Evolutionary conservation across 2,329 filamentous ascomycete genomes (phyloP), one percentile per base, ranked within the genome.

Genomic region (Ascochyta viciae-villosae): DNA sequence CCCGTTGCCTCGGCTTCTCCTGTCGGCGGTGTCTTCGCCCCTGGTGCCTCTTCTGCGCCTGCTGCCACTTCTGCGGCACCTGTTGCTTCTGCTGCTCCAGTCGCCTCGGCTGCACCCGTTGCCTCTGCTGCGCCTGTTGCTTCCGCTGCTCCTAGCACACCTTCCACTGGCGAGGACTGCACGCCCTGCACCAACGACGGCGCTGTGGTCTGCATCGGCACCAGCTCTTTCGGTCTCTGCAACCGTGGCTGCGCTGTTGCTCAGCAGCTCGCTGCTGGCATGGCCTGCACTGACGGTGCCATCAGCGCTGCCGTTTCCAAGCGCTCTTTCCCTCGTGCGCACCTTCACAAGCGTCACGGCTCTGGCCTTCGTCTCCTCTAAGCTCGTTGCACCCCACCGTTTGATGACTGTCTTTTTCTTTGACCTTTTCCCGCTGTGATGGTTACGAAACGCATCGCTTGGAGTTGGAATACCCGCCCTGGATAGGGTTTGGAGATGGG

Each of bases 221-320:
- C 52, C 44, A 69, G 60, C 35, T 70, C 76, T 24, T 82, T 78
- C 51, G 80, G 79, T 29, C 68, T 81, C 33, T 81, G 79, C 74
- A 72, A 80, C 70, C 67, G 73, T 47, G 73, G 75, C 41, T 78
- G 69, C 53, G 79, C 77, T 5, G 68, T 80, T 33, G 61, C 75
- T 6, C 75, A 77, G 58, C 60, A 69, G 31, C 71, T 81, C 26
- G 74, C 79, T 9, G 63, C 68, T 19, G 80, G 79, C 34, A 81
- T 76, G 42, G 61, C 64, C 6, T 82, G 80, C 70, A 62, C 68
- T 9, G 66, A 72, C 41, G 77, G 77, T 34, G 60, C 60, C 12
- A 57, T 67, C 12, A 59, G 54, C 23, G 65, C 52, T 10, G 44
- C 46, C n/a, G 50, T 57, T 0, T 26, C 22, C 12, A 68, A 65